Evolutionary conservation across 345 rosid species (phyloP).

Genomic region (Salix arbutifolia): DNA sequence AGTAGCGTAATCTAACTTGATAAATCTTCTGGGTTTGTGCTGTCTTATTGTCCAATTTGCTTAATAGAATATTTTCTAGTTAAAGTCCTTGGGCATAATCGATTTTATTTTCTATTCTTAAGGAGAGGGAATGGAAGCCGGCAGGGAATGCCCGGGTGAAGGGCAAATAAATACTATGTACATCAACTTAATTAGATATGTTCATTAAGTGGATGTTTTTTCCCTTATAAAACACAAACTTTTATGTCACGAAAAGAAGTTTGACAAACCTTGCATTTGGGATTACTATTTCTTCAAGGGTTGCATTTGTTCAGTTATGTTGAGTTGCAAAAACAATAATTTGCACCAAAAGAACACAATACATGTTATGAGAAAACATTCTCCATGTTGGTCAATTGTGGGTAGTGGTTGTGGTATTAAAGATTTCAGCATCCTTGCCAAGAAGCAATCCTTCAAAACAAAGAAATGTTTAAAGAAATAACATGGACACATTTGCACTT

Average conservation of each 20-base stretch:
- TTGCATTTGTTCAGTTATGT: background rate
- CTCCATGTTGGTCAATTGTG: background rate
- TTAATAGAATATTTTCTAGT: background rate
- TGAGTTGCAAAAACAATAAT: background rate
- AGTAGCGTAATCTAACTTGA: background rate
- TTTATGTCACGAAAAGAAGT: background rate
- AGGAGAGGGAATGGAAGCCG: background rate
- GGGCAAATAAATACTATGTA: background rate
- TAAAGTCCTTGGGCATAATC: background rate
- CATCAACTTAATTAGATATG: too few relatives aligned
- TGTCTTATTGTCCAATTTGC: background rate
- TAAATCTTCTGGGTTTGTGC: background rate
- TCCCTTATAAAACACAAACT: background rate
- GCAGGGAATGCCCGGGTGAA: background rate
- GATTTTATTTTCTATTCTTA: background rate
- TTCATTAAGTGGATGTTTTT: background rate
- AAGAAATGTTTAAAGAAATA: background rate
- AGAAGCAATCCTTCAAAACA: conserved; percentile 15
- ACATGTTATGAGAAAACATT: background rate
- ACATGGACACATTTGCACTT: background rate
- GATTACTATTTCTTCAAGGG: background rate
- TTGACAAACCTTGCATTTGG: background rate
- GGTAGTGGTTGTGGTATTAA: background rate
- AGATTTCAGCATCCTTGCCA: background rate
- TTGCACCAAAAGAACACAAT: background rate